Conservation (phyloP, 768 basidiomycete species). For the Rhizopogon rudus region DNA sequence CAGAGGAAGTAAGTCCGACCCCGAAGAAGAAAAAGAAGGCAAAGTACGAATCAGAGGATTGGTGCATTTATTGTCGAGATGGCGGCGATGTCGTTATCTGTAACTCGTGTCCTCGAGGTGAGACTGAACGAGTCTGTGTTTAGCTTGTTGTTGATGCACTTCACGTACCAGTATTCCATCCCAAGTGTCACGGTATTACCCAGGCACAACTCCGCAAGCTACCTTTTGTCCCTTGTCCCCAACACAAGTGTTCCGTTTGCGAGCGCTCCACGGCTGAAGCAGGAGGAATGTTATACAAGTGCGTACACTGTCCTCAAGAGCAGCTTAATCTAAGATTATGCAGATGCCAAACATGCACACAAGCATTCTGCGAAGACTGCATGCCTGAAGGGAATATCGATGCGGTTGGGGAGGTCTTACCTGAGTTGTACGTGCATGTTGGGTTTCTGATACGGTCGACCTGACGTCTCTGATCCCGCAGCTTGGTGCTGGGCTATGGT, state of each 20-base stretch:
- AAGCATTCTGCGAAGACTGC: constrained; percentile 61
- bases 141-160: neutral
- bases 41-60: constrained; percentile 50
- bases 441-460: neutral
- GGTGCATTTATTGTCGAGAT: constrained; percentile 54
- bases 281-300: constrained; percentile 61
- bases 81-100: constrained; percentile 52
- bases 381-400: constrained; percentile 44
- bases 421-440: constrained; percentile 49
- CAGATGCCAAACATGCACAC: constrained; percentile 56
- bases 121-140: constrained; percentile 5
- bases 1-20: constrained; percentile 7
- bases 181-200: constrained; percentile 39
- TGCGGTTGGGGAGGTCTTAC: constrained; percentile 48
- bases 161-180: constrained; percentile 44
- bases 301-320: neutral
- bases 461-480: constrained; percentile 16
- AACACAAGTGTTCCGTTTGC: constrained; percentile 48
- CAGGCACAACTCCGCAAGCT: constrained; percentile 22
- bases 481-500: constrained; percentile 37
- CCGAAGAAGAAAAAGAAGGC: constrained; percentile 28
- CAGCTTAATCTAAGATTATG: neutral
- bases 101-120: constrained; percentile 49
- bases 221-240: constrained; percentile 34
- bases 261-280: constrained; percentile 37